Percentiles rank a stretch among this genome's conserved stretches.
Evolutionary conservation across 768 basidiomycete species (phyloP).

Genomic region (Mycena chlorophos): DNA sequence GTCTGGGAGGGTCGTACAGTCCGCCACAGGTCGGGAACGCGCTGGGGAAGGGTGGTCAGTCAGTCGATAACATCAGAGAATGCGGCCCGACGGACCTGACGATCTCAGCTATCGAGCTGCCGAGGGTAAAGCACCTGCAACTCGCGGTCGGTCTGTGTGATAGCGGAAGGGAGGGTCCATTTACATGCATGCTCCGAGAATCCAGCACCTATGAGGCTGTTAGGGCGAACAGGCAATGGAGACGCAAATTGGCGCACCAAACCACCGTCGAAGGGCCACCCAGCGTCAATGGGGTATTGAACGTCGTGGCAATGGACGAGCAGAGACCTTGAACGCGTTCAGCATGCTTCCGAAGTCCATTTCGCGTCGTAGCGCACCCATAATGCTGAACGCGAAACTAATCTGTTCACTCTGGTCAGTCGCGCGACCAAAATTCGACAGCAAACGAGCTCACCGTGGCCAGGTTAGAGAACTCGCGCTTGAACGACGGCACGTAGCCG

Average conservation of each 20-base stretch:
- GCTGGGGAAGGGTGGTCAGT: conserved; percentile 7
- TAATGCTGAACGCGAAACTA: conserved; percentile 77
- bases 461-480: conserved; percentile 80
- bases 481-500: conserved; percentile 79
- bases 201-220: conserved; percentile 69
- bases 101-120: conserved; percentile 73
- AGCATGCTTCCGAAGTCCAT: no score
- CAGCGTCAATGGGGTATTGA: conserved; percentile 69
- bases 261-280: conserved; percentile 69
- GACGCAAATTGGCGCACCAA: conserved; percentile 1
- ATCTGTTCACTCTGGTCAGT: conserved; percentile 42
- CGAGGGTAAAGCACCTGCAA: conserved; percentile 61
- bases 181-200: conserved; percentile 61
- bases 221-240: neutral
- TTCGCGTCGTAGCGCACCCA: no score
- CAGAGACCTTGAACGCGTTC: no score
- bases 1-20: conserved; percentile 42
- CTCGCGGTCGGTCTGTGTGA: neutral
- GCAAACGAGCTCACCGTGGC: conserved; percentile 57
- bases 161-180: neutral
- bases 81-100: conserved; percentile 41
- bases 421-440: neutral
- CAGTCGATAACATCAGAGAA: neutral
- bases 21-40: conserved; percentile 77
- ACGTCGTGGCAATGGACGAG: conserved; percentile 75